Evolutionary conservation across 2,329 filamentous ascomycete species (phyloP), one percentile per base, ranked within the genome.

Genomic region (Aspergillus terreus): DNA sequence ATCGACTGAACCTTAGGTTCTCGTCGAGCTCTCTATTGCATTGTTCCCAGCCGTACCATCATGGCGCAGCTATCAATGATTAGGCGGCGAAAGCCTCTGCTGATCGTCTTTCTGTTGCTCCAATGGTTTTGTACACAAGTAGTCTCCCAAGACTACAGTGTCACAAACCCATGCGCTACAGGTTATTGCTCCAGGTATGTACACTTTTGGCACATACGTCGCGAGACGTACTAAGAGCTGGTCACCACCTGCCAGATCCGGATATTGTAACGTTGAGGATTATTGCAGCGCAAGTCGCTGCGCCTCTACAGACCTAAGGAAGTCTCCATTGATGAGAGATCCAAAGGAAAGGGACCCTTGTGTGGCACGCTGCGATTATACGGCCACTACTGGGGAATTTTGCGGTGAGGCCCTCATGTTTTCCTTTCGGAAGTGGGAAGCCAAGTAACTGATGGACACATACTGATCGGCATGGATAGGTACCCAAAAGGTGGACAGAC

Each of bases 381-480:
- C 10, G 10, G 11, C 21, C 7, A 33, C 49, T 15, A 49, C 47
- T 12, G 17, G 47, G n/a, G 48, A 54, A 17, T 54, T 48, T n/a
- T 55, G 53, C 27, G 53, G 53, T n/a, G 21, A 27, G 11, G 19
- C 30, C 19, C 19, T 19, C 19, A 19, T 19, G 3, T 19, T 19
- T 19, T 19, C 19, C 3, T 19, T 19, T 19, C 19, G 19, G 19
- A 19, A 19, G 19, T 19, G 19, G 19, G 19, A 19, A 19, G n/a
- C n/a, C 42, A 5, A 4, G 25, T 12, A 4, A 35, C 33, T 35
- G 7, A 35, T 35, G 4, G 10, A 9, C 11, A 35, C 6, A 12
- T 9, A 7, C 33, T 12, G 4, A 5, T 2, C 10, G 10, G 11
- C 3, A 12, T 6, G 4, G 4, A 32, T 19, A 45, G 44, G 44